phyloP scores from a whole-genome alignment of 257 asterid species.

The Ocimum tenuiflorum region DNA sequence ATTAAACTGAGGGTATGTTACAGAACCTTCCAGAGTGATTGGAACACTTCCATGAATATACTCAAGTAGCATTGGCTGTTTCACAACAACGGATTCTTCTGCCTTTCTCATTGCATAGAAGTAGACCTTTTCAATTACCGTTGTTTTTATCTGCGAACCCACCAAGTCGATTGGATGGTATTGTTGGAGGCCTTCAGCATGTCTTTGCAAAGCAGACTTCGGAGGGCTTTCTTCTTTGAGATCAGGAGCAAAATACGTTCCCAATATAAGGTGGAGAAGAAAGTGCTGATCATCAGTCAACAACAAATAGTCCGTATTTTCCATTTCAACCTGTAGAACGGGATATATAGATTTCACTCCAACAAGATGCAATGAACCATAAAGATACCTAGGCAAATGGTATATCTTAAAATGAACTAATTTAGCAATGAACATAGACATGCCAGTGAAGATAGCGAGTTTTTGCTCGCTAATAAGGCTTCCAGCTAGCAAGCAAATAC shows the following conservation, averaged over 20 bases:
- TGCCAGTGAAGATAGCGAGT: background rate
- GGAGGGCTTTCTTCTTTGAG: slow-evolving; percentile 32
- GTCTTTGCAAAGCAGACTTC: slow-evolving; percentile 47
- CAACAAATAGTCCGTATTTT: slow-evolving; percentile 14
- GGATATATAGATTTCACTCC: background rate
- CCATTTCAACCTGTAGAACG: slow-evolving; percentile 31
- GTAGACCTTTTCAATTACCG: slow-evolving; percentile 47
- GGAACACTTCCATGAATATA: slow-evolving; percentile 43
- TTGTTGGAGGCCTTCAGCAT: slow-evolving; percentile 29
- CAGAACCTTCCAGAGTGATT: slow-evolving; percentile 16
- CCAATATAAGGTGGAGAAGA: slow-evolving; percentile 48
- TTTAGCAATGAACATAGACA: background rate
- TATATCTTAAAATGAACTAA: background rate
- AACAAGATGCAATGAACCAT: background rate
- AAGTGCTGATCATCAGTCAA: slow-evolving; percentile 57
- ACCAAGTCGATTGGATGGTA: slow-evolving; percentile 37
- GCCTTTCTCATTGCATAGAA: slow-evolving; percentile 51
- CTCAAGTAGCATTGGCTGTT: slow-evolving; percentile 35
- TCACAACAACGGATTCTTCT: slow-evolving; percentile 33
- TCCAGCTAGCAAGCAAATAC: background rate
- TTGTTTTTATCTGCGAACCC: slow-evolving; percentile 34
- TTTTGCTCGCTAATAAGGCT: no score
- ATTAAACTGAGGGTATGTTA: slow-evolving; percentile 32
- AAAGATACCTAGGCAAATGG: background rate
- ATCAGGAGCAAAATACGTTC: slow-evolving; percentile 61